Base-by-base conservation (phyloP, 495 filamentous ascomycete genomes). In the Pseudotulostoma volvatum region DNA sequence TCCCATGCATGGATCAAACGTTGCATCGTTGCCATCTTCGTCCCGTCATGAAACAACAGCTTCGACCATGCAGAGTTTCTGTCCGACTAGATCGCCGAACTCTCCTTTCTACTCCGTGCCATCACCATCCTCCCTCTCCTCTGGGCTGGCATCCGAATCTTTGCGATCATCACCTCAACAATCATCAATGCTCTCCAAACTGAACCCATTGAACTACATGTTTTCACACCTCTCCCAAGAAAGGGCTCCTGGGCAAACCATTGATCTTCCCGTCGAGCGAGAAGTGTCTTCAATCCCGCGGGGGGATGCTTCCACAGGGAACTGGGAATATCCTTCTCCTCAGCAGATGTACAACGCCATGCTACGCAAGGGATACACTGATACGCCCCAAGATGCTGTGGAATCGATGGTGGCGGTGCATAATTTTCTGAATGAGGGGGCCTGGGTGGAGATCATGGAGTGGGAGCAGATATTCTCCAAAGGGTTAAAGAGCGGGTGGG, bases 331-430 rank as follows among this genome's bases (percentile, higher is more conserved):
- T 52, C 92, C 90, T 0, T 94, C 85, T 0, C 88, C 92, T 7
- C 92, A 96, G 61, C 90, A 96, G 56, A 96, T 96, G 90, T 96
- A 95, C 63, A 99, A 96, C 51, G 90, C 92, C 0, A 77, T 96
- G 66, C 60, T 93, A 38, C 78, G 92, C 37, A 96, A 99, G 57
- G 90, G 90, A 14, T 84, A 93, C 58, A 87, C 82, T 0, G 86
- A 95, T 51, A 94, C 88, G 0, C 85, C 90, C 33, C 73, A 81
- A 40, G 86, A 87, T 38, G 84, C 84, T 0, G 87, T 97, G n/a
- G 85, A 94, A 59, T 74, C 75, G 38, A 97, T 97, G 90, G 92
- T 96, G 33, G 79, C 83, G 2, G 81, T 97, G 23, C 90, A 97
- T 62, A 97, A 97, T 54, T 96, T 94, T 49, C 50, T 97, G 52